phyloP scores from a whole-genome alignment of 345 rosid genomes.

The Eucalyptus rudis region DNA sequence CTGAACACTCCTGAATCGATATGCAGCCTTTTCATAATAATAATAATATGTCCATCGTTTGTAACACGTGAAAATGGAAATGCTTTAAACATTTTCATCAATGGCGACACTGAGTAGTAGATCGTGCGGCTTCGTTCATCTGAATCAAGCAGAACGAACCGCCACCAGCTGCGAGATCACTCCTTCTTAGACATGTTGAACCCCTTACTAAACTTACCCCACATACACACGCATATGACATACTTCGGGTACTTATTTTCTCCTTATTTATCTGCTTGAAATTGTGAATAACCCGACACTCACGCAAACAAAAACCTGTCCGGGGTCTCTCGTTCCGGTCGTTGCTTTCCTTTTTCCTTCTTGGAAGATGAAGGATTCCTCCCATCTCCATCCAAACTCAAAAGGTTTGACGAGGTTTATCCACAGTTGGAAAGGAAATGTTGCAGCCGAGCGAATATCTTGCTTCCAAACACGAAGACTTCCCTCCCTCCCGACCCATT shows the following conservation, averaged over 20 bases:
- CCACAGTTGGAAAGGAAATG: background rate
- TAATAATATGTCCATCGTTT: background rate
- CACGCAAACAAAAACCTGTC: background rate
- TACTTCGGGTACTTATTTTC: background rate
- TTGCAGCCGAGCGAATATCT: background rate
- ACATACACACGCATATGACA: background rate
- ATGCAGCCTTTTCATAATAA: background rate
- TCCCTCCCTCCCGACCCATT: background rate
- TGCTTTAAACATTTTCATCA: background rate
- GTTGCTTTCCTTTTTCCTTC: background rate
- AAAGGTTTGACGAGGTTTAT: background rate
- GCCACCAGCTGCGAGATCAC: background rate
- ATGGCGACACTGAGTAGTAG: background rate
- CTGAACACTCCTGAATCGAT: background rate
- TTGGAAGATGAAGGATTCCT: background rate
- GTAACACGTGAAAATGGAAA: background rate
- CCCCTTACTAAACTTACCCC: background rate
- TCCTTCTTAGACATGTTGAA: background rate
- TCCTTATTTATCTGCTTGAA: background rate
- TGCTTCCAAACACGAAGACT: background rate
- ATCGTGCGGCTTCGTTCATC: background rate
- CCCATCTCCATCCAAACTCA: background rate
- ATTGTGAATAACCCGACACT: background rate
- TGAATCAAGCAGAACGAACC: background rate
- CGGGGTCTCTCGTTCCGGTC: background rate